Evolutionary conservation across 2,329 filamentous ascomycete species (phyloP).

Genomic region (Zelopaecilomyces penicillatus): DNA sequence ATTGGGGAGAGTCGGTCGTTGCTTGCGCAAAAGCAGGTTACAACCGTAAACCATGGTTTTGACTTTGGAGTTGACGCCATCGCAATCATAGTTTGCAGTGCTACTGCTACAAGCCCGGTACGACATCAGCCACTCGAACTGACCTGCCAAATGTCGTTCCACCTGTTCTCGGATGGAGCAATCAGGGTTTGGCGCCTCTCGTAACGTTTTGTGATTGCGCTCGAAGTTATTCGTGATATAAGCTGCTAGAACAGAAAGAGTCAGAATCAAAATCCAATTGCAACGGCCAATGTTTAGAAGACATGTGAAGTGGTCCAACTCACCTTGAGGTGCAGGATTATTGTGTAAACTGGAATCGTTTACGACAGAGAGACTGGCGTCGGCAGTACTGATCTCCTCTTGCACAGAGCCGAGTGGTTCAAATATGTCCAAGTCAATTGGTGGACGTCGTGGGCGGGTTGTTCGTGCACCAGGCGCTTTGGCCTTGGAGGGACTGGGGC

Average conservation of each 20-base stretch:
- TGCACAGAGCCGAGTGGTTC: conserved; percentile 24
- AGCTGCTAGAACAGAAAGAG: no score
- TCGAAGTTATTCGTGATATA: no score
- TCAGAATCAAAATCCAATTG: no score
- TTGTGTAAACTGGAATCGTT: no score
- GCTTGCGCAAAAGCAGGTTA: conserved; percentile 38
- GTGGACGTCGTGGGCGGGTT: conserved; percentile 20
- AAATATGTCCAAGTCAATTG: conserved; percentile 23
- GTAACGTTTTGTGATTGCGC: no score
- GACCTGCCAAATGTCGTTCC: conserved; percentile 36
- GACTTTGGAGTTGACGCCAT: conserved; percentile 1
- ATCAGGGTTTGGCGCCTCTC: conserved; percentile 9
- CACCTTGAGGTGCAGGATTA: no score
- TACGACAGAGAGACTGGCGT: no score
- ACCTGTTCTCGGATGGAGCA: conserved; percentile 25
- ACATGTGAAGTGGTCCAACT: no score
- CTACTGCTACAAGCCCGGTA: conserved; percentile 23
- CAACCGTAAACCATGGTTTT: conserved; percentile 38
- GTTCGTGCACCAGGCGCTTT: conserved; percentile 12
- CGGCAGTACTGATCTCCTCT: conserved; percentile 16
- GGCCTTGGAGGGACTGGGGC: conserved; percentile 8
- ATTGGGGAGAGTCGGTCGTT: conserved; percentile 13
- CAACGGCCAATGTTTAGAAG: no score
- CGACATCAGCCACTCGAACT: conserved; percentile 43
- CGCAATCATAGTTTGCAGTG: conserved; percentile 10